Evolutionary conservation across 2,329 filamentous ascomycete genomes (phyloP).

Genomic region (Clarireedia monteithiana): DNA sequence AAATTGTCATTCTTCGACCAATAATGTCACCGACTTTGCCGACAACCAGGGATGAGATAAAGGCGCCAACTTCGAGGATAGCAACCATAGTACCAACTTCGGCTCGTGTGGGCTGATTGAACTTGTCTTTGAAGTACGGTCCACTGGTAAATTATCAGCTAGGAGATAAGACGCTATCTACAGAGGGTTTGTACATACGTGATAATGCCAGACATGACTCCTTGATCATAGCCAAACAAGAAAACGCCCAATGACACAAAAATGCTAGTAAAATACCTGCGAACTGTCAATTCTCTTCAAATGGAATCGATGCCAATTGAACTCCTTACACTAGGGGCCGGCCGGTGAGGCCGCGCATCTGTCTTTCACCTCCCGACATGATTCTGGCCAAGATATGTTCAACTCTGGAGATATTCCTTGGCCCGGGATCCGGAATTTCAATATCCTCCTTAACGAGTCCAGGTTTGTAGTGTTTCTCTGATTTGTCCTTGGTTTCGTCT

Average conservation of each 20-base stretch:
- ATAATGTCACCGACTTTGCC: constrained; percentile 88
- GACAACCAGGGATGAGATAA: constrained; percentile 80
- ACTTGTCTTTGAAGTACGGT: constrained; percentile 83
- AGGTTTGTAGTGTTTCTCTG: constrained; percentile 33
- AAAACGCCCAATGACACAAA: constrained; percentile 83
- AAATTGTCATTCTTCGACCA: constrained; percentile 79
- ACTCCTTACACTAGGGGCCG: constrained; percentile 77
- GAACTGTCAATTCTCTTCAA: constrained; percentile 8
- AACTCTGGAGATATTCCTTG: constrained; percentile 53
- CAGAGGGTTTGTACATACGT: constrained; percentile 40
- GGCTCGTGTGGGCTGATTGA: constrained; percentile 77
- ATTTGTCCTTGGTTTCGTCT: constrained; percentile 32
- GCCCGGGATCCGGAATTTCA: constrained; percentile 62
- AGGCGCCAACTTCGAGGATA: constrained; percentile 88
- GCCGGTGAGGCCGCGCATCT: constrained; percentile 87
- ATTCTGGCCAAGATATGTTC: constrained; percentile 70
- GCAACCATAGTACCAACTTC: constrained; percentile 96
- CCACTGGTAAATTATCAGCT: constrained; percentile 47
- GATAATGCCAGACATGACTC: constrained; percentile 74
- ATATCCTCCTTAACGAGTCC: constrained; percentile 66
- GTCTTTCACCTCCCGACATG: constrained; percentile 74
- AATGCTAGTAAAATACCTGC: constrained; percentile 88
- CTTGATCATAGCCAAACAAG: constrained; percentile 83
- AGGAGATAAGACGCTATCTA: neutral
- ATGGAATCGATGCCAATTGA: neutral